Evolutionary conservation across 768 basidiomycete species (phyloP), one percentile per base, ranked within the genome.

Genomic region (Amanita thiersii): DNA sequence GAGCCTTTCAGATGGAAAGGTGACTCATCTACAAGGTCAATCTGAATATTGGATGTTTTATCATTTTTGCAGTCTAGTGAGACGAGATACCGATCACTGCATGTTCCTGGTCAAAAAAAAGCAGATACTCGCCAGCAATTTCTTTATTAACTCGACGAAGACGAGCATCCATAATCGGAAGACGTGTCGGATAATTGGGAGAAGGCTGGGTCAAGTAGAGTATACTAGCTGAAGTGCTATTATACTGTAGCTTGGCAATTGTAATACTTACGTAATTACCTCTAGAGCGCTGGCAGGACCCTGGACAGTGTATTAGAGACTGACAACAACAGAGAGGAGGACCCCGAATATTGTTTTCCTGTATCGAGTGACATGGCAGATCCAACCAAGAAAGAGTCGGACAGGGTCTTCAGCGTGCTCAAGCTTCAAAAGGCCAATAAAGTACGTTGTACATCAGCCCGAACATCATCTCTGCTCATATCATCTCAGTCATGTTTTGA

Each of bases 81-180:
- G 30, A 18, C 31, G 31, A 23, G 33, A 43, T 45, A 32, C 50
- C 39, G 25, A 38, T 48, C 25, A 49, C 33, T 39, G 14, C 21
- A 39, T 17, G 32, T 31, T 24, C 40, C 44, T 37, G 49, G 25
- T 8, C 25, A 32, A 18, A 32, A 32, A 17, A 26, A 23, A 9
- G 30, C 39, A 19, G n/a, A 14, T 29, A 48, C 71, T 47, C 37
- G 81, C 88, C 92, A 48, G 80, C 63, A 46, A 97, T 96, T 67
- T 97, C 92, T 66, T 94, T 96, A 64, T 89, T 90, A 18, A 96
- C 86, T 57, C 92, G 72, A 48, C 92, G 76, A 35, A 91, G 74
- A 44, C 92, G 73, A 42, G 92, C 91, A 57, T 96, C 90, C 78
- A 91, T 90, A 39, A 28, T 57, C 30, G 6, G 15, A 21, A 9